A percentile compares a stretch with the other conserved stretches of the same genome.
Evolutionary conservation across 2,329 filamentous ascomycete species (phyloP).

Genomic region (Aspergillus japonicus): DNA sequence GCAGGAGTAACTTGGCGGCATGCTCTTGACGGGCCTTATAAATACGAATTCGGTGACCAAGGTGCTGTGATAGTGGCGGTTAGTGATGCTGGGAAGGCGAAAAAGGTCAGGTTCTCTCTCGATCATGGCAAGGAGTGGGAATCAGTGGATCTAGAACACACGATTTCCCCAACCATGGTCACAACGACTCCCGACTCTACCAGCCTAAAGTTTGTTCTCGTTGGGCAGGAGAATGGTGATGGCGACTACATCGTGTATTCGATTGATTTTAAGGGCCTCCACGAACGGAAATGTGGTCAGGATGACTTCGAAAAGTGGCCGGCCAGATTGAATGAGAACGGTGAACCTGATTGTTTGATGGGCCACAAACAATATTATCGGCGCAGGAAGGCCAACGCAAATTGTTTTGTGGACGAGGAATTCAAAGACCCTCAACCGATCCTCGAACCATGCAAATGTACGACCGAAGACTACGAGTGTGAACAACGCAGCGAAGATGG

Average conservation of each 20-base stretch:
- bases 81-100: conserved; percentile 62
- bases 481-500: conserved; percentile 73
- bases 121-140: conserved; percentile 88
- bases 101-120: conserved; percentile 71
- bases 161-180: conserved; percentile 69
- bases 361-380: conserved; percentile 87
- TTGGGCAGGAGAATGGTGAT: conserved; percentile 58
- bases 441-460: conserved; percentile 76
- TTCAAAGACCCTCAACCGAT: conserved; percentile 75
- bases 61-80: conserved; percentile 86
- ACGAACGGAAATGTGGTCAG: conserved; percentile 74
- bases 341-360: conserved; percentile 87
- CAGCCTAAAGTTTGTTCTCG: conserved; percentile 82
- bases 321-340: conserved; percentile 76
- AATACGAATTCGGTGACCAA: conserved; percentile 94
- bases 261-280: conserved; percentile 79
- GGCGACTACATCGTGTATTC: conserved; percentile 64
- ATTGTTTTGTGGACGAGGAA: conserved; percentile 84
- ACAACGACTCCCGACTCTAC: conserved; percentile 93
- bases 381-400: conserved; percentile 79
- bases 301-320: conserved; percentile 79
- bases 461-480: conserved; percentile 86
- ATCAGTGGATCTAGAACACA: conserved; percentile 65
- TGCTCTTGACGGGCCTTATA: conserved; percentile 74
- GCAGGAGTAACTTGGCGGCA: conserved; percentile 82